phyloP scores from a whole-genome alignment of 192 early-diverging fungal species.

The Coemansia furcata region DNA sequence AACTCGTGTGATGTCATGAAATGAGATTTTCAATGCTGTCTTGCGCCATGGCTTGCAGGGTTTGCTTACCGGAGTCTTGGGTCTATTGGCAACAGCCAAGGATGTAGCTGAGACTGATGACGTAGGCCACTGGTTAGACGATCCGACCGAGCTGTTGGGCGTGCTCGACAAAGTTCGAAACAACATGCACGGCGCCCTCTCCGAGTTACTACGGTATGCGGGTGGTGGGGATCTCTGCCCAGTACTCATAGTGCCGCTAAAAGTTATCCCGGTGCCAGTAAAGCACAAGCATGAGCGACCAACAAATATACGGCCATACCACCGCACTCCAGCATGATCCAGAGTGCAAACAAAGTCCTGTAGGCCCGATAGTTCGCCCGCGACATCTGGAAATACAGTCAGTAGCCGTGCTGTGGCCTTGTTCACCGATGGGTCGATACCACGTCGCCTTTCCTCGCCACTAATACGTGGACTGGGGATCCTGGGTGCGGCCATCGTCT shows the following conservation, averaged over 20 bases:
- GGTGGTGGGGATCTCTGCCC: not conserved
- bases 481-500: slow-evolving; percentile 1
- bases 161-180: not conserved
- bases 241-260: not conserved
- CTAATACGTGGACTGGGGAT: not conserved
- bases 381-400: slow-evolving; percentile 22
- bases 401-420: not conserved
- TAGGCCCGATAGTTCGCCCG: not conserved
- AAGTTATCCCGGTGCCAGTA: slow-evolving; percentile 26
- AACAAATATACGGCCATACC: slow-evolving; percentile 47
- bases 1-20: slow-evolving; percentile 42
- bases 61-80: not conserved
- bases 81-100: not conserved
- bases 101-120: not conserved
- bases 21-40: slow-evolving; percentile 22
- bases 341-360: slow-evolving; percentile 38
- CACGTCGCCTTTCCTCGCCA: not conserved
- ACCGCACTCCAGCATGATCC: slow-evolving; percentile 43
- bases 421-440: not conserved
- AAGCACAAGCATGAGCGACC: slow-evolving; percentile 25
- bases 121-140: not conserved
- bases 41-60: slow-evolving; percentile 28
- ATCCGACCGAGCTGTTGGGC: not conserved
- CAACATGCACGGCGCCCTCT: not conserved
- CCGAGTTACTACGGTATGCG: not conserved